Evolutionary conservation across 768 basidiomycete species (phyloP).

Genomic region (Kwoniella dejecticola): DNA sequence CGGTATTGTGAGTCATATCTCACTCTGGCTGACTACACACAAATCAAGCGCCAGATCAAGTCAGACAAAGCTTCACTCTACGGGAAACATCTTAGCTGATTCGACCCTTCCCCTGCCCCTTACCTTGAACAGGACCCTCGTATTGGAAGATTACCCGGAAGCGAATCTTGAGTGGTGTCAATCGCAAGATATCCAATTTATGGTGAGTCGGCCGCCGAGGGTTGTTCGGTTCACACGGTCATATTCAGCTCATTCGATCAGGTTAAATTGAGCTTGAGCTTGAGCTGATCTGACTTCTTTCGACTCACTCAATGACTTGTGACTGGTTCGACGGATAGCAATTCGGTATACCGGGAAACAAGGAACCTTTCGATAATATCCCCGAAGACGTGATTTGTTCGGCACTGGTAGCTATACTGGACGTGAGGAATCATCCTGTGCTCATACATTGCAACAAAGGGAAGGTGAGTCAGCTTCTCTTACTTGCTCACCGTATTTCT

Average conservation of each 20-base stretch:
- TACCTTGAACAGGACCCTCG: conserved; percentile 47
- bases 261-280: too few relatives aligned
- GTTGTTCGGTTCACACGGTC: background rate
- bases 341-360: conserved; percentile 58
- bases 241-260: conserved; percentile 9
- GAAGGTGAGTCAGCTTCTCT: conserved; percentile 51
- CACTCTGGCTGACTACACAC: too few relatives aligned
- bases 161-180: conserved; percentile 55
- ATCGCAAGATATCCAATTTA: conserved; percentile 55
- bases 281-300: too few relatives aligned
- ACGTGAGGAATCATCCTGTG: conserved; percentile 56
- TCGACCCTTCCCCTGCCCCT: too few relatives aligned
- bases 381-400: conserved; percentile 56
- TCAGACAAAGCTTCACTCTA: too few relatives aligned
- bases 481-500: too few relatives aligned
- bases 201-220: conserved; percentile 36
- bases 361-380: conserved; percentile 53
- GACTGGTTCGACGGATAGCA: too few relatives aligned
- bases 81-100: too few relatives aligned
- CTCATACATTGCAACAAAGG: conserved; percentile 59
- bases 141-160: conserved; percentile 57
- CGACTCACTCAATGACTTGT: too few relatives aligned
- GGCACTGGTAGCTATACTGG: conserved; percentile 55
- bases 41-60: too few relatives aligned
- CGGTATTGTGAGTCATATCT: conserved; percentile 53